Percentiles rank a stretch among this genome's conserved stretches.
phyloP scores from a whole-genome alignment of 2,329 filamentous ascomycete species.

The Cytospora piceicola region DNA sequence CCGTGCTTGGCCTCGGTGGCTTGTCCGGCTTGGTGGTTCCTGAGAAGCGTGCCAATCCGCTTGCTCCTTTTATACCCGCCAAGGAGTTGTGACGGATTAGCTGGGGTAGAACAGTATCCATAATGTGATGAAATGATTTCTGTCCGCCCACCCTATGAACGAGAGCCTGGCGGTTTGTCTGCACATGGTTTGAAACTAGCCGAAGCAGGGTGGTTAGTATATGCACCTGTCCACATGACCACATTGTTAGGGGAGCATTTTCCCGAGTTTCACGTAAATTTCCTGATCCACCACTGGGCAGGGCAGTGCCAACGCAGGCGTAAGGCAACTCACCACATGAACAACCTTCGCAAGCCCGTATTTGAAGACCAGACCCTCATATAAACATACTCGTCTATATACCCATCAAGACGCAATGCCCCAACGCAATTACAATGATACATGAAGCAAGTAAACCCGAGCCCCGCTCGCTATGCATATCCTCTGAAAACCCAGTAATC shows the following conservation, averaged over 20 bases:
- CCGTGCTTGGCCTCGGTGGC: not conserved
- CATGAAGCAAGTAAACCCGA: not conserved
- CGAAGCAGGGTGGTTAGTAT: not conserved
- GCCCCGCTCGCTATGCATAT: not conserved
- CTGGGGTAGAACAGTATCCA: not conserved
- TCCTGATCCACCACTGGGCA: too few relatives aligned
- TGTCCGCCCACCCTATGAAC: not conserved
- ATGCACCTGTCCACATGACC: too few relatives aligned
- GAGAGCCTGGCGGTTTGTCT: not conserved
- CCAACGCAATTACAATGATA: not conserved
- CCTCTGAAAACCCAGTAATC: not conserved
- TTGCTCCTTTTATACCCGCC: not conserved
- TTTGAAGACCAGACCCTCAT: not conserved
- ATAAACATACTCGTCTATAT: conserved; percentile 3
- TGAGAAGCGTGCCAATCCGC: conserved; percentile 4
- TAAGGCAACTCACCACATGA: not conserved
- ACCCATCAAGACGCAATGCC: not conserved
- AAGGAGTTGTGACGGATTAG: not conserved
- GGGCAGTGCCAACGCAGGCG: too few relatives aligned
- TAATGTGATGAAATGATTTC: not conserved
- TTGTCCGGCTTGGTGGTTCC: not conserved
- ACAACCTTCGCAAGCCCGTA: not conserved
- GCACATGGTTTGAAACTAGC: not conserved
- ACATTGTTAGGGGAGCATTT: too few relatives aligned
- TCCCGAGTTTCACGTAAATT: too few relatives aligned